These are phyloP conservation scores for Trebouxia sp. DNA, from an alignment of 139 green algal species.

Conservation along the genomic window DNA sequence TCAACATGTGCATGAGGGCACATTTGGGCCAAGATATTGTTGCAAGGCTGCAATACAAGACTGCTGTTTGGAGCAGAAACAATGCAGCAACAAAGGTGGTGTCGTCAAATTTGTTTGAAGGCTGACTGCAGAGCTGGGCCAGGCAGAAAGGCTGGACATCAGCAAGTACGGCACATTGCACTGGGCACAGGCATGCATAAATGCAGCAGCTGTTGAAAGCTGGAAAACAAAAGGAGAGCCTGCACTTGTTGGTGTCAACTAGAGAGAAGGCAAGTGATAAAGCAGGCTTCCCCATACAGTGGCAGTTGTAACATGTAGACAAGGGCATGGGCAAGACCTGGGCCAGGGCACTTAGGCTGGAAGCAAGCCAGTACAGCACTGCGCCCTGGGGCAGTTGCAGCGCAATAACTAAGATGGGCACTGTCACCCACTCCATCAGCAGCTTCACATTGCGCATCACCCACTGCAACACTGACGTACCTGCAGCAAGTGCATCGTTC, in stretches of 20 bases:
- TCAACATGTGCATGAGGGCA: no score
- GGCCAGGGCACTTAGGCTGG: slow-evolving; percentile 52
- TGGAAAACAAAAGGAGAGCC: neutral
- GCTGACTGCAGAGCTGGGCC: no score
- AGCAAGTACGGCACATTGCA: neutral
- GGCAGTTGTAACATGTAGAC: neutral
- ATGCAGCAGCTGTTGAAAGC: neutral
- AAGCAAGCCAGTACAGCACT: slow-evolving; percentile 73
- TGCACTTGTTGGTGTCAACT: neutral
- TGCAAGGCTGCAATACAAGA: no score
- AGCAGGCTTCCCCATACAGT: neutral
- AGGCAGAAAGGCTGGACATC: slow-evolving; percentile 6
- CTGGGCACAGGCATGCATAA: neutral
- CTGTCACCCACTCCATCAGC: slow-evolving; percentile 48
- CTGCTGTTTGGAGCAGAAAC: no score
- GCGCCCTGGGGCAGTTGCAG: slow-evolving; percentile 73
- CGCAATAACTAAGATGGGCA: slow-evolving; percentile 47
- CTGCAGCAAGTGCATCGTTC: no score
- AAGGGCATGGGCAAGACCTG: no score
- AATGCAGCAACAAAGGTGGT: no score
- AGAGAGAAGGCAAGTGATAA: neutral
- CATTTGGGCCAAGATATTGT: no score
- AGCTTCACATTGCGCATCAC: slow-evolving; percentile 40
- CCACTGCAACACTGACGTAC: slow-evolving; percentile 24
- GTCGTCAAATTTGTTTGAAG: no score